A percentile compares a stretch with the other conserved stretches of the same genome.
Evolutionary conservation across 805 yeast species (phyloP).

Genomic region (Dipodascus geniculatus): DNA sequence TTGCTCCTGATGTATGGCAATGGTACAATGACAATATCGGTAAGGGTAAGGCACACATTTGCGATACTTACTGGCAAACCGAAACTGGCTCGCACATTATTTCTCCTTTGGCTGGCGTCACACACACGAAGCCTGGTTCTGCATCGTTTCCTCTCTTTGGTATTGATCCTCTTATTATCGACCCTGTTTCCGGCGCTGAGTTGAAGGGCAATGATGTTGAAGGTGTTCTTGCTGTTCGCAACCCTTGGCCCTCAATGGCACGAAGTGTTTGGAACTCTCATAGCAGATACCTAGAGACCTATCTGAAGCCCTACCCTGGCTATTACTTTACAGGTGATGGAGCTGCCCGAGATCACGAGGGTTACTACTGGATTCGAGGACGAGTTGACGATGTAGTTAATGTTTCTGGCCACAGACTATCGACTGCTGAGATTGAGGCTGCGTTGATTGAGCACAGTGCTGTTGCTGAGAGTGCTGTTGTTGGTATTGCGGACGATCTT

Average conservation of each 20-base stretch:
- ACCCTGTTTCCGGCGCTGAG: conserved; percentile 65
- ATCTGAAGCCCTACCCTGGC: conserved; percentile 70
- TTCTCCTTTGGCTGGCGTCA: conserved; percentile 61
- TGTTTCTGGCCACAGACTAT: conserved; percentile 75
- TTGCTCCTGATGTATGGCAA: conserved; percentile 88
- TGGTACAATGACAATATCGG: conserved; percentile 89
- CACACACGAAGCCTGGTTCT: conserved; percentile 77
- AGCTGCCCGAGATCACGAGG: conserved; percentile 76
- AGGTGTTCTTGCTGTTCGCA: conserved; percentile 65
- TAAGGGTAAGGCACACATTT: conserved; percentile 62
- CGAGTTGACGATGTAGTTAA: conserved; percentile 84
- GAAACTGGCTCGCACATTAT: conserved; percentile 76
- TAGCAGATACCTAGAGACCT: conserved; percentile 66
- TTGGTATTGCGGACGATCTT: conserved; percentile 70
- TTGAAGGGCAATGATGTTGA: conserved; percentile 58
- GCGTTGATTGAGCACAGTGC: conserved; percentile 60
- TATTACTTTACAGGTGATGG: conserved; percentile 84
- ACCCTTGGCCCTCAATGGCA: conserved; percentile 80
- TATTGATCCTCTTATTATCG: conserved; percentile 59
- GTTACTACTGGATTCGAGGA: conserved; percentile 77
- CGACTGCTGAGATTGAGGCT: conserved; percentile 85
- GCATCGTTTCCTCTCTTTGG: conserved; percentile 82
- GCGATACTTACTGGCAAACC: conserved; percentile 86
- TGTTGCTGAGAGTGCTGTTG: conserved; percentile 74
- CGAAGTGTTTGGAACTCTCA: conserved; percentile 74